Evolutionary conservation across 345 rosid species (phyloP).

Genomic region (Gossypium arboreum): DNA sequence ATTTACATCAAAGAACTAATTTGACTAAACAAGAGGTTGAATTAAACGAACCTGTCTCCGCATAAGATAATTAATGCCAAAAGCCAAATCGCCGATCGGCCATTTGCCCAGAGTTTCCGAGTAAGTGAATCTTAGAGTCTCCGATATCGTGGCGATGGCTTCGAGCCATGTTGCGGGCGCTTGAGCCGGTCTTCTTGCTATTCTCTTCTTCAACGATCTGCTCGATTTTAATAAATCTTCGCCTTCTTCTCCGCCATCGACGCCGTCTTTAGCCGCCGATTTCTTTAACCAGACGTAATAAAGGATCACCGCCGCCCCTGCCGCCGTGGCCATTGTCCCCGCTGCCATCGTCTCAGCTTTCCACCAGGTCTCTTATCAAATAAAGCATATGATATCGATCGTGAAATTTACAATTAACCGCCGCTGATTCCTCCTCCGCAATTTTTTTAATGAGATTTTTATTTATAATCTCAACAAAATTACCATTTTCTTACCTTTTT

Average conservation of each 20-base stretch:
- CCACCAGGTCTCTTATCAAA: slow-evolving; percentile 2
- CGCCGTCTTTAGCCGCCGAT: slow-evolving; percentile 34
- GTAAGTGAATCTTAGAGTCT: slow-evolving; percentile 86
- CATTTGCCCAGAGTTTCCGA: slow-evolving; percentile 96
- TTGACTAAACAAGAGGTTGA: slow-evolving; percentile 12
- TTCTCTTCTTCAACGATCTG: slow-evolving; percentile 62
- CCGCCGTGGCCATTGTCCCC: slow-evolving; percentile 84
- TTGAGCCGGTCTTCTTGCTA: slow-evolving; percentile 71
- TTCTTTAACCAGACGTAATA: slow-evolving; percentile 56
- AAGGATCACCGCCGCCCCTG: slow-evolving; percentile 73
- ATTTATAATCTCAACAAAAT: no score
- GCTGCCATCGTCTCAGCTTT: slow-evolving; percentile 55
- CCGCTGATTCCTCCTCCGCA: not conserved
- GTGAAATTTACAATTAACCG: not conserved
- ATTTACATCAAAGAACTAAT: not conserved
- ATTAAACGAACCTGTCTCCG: slow-evolving; percentile 30
- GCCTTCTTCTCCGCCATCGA: slow-evolving; percentile 39
- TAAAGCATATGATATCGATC: slow-evolving; percentile 2
- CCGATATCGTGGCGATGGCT: slow-evolving; percentile 72
- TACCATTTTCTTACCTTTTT: no score
- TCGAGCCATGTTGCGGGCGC: slow-evolving; percentile 98
- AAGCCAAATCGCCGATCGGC: slow-evolving; percentile 96
- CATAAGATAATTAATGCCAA: slow-evolving; percentile 88
- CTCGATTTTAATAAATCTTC: slow-evolving; percentile 50
- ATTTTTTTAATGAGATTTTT: no score